Conservation (phyloP, 768 basidiomycete genomes). For the Podaxis carcinomalis region DNA sequence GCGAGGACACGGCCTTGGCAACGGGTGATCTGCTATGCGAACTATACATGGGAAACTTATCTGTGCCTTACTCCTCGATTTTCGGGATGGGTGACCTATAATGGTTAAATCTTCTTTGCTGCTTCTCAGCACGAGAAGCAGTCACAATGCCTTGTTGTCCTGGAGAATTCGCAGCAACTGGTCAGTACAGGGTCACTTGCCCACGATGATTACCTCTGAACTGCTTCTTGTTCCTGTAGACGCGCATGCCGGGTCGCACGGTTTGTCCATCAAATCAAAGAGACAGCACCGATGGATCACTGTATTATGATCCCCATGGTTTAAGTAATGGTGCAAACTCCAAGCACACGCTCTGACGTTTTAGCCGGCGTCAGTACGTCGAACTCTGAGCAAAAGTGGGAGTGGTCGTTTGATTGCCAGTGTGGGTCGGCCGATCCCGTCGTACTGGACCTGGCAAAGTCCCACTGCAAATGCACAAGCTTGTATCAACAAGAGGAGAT, state of each 20-base stretch:
- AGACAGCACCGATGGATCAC: neutral
- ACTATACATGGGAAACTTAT: neutral
- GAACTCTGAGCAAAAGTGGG: neutral
- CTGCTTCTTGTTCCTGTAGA: neutral
- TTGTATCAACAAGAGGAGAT: neutral
- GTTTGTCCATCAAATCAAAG: neutral
- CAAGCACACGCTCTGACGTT: neutral
- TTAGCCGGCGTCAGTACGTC: neutral
- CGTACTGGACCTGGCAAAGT: neutral
- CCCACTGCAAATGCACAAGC: neutral
- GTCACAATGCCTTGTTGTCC: neutral
- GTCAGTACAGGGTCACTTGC: neutral
- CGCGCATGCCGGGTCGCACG: neutral
- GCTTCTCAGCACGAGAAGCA: neutral
- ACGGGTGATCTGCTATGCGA: neutral
- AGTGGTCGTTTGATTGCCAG: neutral
- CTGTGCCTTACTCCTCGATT: neutral
- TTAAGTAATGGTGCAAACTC: neutral
- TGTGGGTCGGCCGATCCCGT: slow-evolving; percentile 1
- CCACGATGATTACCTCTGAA: neutral
- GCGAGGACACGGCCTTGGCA: neutral
- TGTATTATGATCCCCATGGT: neutral
- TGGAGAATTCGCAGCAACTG: neutral
- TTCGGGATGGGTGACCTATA: neutral
- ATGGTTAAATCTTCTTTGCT: neutral